A percentile compares a stretch with the other conserved stretches of the same genome.
phyloP scores from a whole-genome alignment of 768 basidiomycete species.

The Trametes cinnabarina region DNA sequence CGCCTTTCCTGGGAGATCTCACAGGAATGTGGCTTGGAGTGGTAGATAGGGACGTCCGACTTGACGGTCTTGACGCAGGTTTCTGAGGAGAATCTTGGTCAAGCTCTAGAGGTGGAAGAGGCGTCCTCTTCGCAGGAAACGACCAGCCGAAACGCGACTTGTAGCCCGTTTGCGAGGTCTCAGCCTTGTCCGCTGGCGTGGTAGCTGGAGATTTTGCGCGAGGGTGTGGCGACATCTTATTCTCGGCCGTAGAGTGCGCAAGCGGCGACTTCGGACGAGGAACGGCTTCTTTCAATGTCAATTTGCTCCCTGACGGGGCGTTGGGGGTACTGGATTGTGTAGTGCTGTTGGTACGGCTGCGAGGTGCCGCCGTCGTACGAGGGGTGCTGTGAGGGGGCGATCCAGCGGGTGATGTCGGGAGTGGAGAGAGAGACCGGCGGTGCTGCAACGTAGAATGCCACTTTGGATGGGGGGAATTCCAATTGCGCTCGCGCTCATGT shows the following conservation, averaged over 20 bases:
- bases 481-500: conserved; percentile 65
- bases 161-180: conserved; percentile 21
- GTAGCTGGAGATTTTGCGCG: conserved; percentile 6
- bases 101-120: conserved; percentile 41
- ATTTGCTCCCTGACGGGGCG: conserved; percentile 8
- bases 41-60: conserved; percentile 25
- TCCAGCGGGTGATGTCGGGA: conserved; percentile 16
- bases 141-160: conserved; percentile 39
- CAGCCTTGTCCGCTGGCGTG: conserved; percentile 4
- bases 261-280: conserved; percentile 18
- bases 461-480: conserved; percentile 64
- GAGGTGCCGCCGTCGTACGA: neutral
- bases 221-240: conserved; percentile 1
- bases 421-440: conserved; percentile 13
- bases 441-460: conserved; percentile 37
- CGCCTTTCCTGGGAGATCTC: conserved; percentile 36
- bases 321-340: neutral
- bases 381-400: conserved; percentile 8
- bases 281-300: neutral
- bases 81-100: conserved; percentile 31
- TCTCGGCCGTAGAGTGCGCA: conserved; percentile 2
- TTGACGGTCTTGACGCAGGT: conserved; percentile 23
- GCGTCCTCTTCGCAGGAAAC: conserved; percentile 33
- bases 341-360: conserved; percentile 8
- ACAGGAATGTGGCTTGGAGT: conserved; percentile 46